A percentile compares a stretch with the other conserved stretches of the same genome.
phyloP scores from a whole-genome alignment of 2,329 filamentous ascomycete genomes.

The Zymoseptoria ardabiliae region DNA sequence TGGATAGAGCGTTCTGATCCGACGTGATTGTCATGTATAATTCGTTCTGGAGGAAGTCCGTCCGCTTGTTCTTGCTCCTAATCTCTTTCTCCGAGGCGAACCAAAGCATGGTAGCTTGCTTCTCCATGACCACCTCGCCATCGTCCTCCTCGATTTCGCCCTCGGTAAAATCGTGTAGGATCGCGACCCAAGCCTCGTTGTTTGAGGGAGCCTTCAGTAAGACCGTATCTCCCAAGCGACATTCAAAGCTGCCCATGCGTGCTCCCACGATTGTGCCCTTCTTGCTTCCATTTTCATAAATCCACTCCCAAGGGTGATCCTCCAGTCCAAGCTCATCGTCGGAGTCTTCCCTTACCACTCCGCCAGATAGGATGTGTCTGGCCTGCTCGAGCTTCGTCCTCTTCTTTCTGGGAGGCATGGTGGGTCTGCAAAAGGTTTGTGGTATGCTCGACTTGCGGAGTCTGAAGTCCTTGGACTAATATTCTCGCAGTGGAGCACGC shows the following conservation, averaged over 20 bases:
- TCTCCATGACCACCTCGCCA: constrained; percentile 40
- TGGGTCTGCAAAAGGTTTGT: background rate
- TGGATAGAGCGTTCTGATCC: constrained; percentile 77
- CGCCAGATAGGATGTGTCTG: constrained; percentile 47
- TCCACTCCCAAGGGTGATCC: constrained; percentile 46
- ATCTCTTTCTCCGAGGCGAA: constrained; percentile 90
- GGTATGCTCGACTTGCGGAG: background rate
- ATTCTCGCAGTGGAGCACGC: background rate
- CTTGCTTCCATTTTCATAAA: constrained; percentile 46
- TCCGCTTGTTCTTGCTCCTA: constrained; percentile 73
- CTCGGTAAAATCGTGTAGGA: constrained; percentile 75
- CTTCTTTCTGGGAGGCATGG: constrained; percentile 36
- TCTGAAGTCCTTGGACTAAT: background rate
- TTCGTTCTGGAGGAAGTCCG: constrained; percentile 74
- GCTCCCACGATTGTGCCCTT: constrained; percentile 62
- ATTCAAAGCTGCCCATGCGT: constrained; percentile 72
- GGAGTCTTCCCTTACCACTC: constrained; percentile 67
- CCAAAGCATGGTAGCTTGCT: constrained; percentile 88
- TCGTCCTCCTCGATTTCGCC: constrained; percentile 60
- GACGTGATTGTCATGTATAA: constrained; percentile 83
- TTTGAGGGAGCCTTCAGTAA: constrained; percentile 76
- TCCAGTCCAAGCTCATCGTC: constrained; percentile 69
- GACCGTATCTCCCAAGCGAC: constrained; percentile 73
- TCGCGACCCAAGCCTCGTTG: constrained; percentile 85
- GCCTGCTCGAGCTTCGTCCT: constrained; percentile 40